Evolutionary conservation across 306 rosid species (phyloP).

Genomic region (Psophocarpus tetragonolobus): DNA sequence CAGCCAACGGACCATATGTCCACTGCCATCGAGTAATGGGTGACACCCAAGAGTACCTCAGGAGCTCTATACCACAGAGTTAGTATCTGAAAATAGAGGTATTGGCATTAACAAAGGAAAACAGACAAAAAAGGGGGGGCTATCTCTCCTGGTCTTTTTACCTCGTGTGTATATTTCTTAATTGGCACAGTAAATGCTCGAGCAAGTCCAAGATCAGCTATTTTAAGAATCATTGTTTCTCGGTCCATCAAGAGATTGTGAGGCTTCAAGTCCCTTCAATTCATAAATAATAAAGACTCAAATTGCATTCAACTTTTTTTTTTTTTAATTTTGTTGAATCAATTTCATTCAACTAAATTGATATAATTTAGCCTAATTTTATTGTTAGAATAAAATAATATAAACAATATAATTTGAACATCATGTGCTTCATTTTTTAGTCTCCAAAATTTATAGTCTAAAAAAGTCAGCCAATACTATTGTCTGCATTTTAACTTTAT

Average conservation of each 20-base stretch:
- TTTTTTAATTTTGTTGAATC: no score
- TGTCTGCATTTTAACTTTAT: no score
- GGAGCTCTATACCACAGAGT: constrained; percentile 99
- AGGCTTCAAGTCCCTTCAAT: constrained; percentile 96
- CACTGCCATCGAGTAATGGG: constrained; percentile 94
- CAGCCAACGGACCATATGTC: constrained; percentile 98
- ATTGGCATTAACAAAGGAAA: not conserved
- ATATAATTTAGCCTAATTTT: no score
- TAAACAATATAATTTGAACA: no score
- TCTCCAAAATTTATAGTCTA: no score
- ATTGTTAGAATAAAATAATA: no score
- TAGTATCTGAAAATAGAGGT: constrained; percentile 54
- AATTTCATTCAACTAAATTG: no score
- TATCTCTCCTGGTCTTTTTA: not conserved
- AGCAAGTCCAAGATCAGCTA: constrained; percentile 96
- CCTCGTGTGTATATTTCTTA: constrained; percentile 96
- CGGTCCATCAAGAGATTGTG: constrained; percentile 94
- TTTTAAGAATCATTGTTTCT: constrained; percentile 77
- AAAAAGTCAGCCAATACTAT: no score
- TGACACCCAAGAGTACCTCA: constrained; percentile 92
- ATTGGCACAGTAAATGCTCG: constrained; percentile 87
- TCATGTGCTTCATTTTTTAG: no score
- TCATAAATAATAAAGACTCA: no score
- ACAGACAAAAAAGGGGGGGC: no score
- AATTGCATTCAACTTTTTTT: no score